A percentile compares a stretch with the other conserved stretches of the same genome.
These are phyloP conservation scores for Gossypium trilobum DNA, from an alignment of 441 rosid species.

Conservation along the genomic window DNA sequence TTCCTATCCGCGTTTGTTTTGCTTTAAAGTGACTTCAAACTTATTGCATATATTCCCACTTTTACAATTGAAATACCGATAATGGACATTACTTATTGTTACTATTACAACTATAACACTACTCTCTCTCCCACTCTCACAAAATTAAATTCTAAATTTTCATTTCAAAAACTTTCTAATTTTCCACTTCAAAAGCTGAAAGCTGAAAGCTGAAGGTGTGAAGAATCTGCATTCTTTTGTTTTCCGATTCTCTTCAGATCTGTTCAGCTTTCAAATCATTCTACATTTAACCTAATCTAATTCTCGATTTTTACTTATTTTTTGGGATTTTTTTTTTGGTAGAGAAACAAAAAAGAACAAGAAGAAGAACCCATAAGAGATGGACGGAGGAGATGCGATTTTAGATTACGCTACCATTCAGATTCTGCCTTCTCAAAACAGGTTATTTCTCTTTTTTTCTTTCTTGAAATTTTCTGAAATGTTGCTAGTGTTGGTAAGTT, in stretches of 20 bases:
- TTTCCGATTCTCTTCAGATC: neutral
- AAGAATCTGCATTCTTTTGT: neutral
- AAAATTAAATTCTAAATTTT: too few species aligned
- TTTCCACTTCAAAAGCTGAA: too few species aligned
- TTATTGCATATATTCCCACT: neutral
- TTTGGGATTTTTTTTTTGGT: neutral
- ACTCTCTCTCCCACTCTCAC: neutral
- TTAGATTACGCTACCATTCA: slow-evolving; percentile 48
- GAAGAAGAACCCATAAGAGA: slow-evolving; percentile 6
- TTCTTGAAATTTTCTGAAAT: neutral
- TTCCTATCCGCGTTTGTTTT: neutral
- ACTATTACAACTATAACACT: too few species aligned
- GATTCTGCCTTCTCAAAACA: slow-evolving; percentile 35
- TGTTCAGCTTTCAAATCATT: neutral
- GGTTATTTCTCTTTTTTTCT: slow-evolving; percentile 20
- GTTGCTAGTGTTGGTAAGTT: too few species aligned
- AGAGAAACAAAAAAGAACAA: neutral
- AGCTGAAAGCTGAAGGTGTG: neutral
- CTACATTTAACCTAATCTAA: neutral
- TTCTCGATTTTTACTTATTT: neutral
- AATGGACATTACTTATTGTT: neutral
- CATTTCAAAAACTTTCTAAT: too few species aligned
- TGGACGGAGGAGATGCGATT: slow-evolving; percentile 23
- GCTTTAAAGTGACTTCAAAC: neutral
- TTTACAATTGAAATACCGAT: neutral